Base-by-base conservation (phyloP, 805 yeast genomes). In the Spathaspora hagerdaliae region DNA sequence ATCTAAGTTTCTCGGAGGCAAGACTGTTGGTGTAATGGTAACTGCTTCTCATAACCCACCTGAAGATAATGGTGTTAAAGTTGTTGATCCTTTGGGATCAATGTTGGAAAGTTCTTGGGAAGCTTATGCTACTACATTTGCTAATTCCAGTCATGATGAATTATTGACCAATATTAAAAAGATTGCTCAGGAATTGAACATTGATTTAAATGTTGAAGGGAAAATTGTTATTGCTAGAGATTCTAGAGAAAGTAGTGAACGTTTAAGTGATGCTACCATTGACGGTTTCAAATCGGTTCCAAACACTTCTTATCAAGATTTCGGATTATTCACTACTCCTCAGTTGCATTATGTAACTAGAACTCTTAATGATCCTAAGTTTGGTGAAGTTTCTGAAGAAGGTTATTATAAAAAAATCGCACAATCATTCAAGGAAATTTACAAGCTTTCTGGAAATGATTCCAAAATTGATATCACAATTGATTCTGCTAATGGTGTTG, bases 401-500 rank as follows among this genome's bases (percentile, higher is more conserved):
- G 92, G 92, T 2, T 94, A 94, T 65, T 85, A 80, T 59, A 53
- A 65, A 15, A 86, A 87, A 61, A 65, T 88, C 47, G 63, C 83
- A 5, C 51, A 55, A 0, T 78, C 91, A 0, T 79, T 81, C 61
- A 69, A 66, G 43, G 55, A 64, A 14, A 73, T 86, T 42, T 60
- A 65, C 44, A 52, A 63, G 13, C 50, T 59, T 11, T 54, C 61
- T 52, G 53, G 40, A 1, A 39, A 40, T 13, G 47, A 48, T 2
- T 14, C 36, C 24, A 56, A 63, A 41, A 68, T 80, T 33, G 59
- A 67, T 26, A 73, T 91, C 53, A 77, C 82, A 2, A 80, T 94
- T 14, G 99, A 94, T 67, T 83, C 90, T 35, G 99, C 99, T 7
- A 94, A 94, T 61, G 99, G 99, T n/a, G 87, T 94, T 35, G 99